Base-by-base conservation (phyloP, 2,329 filamentous ascomycete genomes). In the Nemania diffusa region DNA sequence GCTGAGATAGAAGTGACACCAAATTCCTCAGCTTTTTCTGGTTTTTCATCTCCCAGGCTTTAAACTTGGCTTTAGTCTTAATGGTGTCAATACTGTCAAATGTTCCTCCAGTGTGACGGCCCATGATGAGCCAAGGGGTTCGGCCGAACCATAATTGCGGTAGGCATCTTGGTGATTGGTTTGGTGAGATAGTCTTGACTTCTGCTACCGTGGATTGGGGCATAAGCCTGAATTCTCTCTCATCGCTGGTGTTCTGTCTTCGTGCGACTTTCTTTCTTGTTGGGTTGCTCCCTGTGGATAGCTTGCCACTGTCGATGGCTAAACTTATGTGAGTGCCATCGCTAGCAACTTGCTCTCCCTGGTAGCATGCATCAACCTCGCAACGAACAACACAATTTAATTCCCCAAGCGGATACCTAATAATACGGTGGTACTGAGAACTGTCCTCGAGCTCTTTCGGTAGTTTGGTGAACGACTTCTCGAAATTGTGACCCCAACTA, bases 401-500 rank as follows among this genome's bases (percentile, higher is more conserved):
- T 2, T 48, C 66, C 5, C 72, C 74, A n/a, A 77, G 64, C 0
- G 59, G 24, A 55, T 77, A 76, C 9, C 44, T 46, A 8, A 77
- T 50, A 9, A 71, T 64, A 9, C 72, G 71, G 48, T 75, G 71
- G 62, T 76, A 71, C 1, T 69, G 58, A 24, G 51, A 67, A 34
- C 58, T 69, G 37, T 63, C 53, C 5, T 69, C 63, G n/a, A 75
- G 57, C 2, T 62, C 73, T 15, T 60, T n/a, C 7, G 72, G 63
- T 9, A 65, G 56, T 32, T 64, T 69, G 0, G 76, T 78, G 62
- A 75, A 75, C 0, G 56, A 50, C 22, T 70, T 59, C 63, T 78
- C 78, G 37, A 80, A 79, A 24, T 27, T 73, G 27, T 74, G 72
- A 4, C 78, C 77, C 42, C 70, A 79, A 8, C 75, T 73, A 9